Base-by-base conservation (phyloP, 1,284 basidiomycete genomes). In the Ustilago nuda region DNA sequence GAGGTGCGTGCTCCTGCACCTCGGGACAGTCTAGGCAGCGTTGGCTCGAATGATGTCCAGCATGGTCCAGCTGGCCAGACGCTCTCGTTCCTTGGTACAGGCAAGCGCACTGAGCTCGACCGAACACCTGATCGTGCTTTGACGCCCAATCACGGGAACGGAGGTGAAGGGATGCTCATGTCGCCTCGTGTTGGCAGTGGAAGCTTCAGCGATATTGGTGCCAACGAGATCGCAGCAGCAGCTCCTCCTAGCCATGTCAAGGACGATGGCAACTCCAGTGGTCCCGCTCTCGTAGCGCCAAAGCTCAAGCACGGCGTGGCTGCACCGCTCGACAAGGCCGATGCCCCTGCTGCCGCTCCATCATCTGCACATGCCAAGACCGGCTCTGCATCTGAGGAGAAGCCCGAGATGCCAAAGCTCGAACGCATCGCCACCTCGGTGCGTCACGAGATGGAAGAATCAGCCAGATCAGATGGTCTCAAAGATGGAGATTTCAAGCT, bases 401-500 rank as follows among this genome's bases (percentile, higher is more conserved):
- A 75, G 50, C 68, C 73, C 12, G 64, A 62, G 19, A 76, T 80
- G 76, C 80, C 76, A 2, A 59, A 64, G 33, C 48, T 81, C 53
- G 67, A 67, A 48, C 77, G 78, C 11, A 81, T 79, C 69, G 65
- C 68, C 27, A 78, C 78, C 7, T 43, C 63, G 23, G 69, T 79
- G 6, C 77, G 82, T 27, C 57, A 72, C 4, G 80, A 84, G 66
- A 79, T 80, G 61, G 74, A 79, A 45, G 63, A 74, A 35, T 78
- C 78, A 6, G 82, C 83, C 50, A 76, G 74, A 39, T 68, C 75
- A 8, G 80, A 84, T 48, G 83, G 82, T 19, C 72, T 84, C 57
- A 67, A 72, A 43, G 70, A 76, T 17, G 76, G 72, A 12, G 79
- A 86, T 41, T 78, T 86, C 35, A 72, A 81, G 58, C 76, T 80